Evolutionary conservation across 768 basidiomycete genomes (phyloP).

Genomic region (Phlegmacium glaucopus): DNA sequence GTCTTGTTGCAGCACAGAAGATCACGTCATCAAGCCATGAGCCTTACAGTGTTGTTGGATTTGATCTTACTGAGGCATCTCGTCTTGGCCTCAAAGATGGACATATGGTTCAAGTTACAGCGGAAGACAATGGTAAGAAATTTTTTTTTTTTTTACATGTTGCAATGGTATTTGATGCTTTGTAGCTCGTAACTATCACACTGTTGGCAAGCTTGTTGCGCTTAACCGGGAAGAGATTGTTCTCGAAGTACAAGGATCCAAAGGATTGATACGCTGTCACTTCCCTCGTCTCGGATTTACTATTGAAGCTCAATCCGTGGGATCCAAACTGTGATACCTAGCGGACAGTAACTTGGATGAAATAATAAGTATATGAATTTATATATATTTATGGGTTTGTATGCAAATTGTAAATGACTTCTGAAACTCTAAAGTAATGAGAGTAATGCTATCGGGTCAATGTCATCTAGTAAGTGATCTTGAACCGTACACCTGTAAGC

Average conservation of each 20-base stretch:
- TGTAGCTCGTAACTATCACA: conserved; percentile 38
- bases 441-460: too few relatives aligned
- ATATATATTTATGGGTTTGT: too few relatives aligned
- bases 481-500: conserved; percentile 65
- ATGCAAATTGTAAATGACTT: too few relatives aligned
- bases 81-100: conserved; percentile 37
- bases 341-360: too few relatives aligned
- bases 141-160: too few relatives aligned
- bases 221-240: conserved; percentile 47
- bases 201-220: conserved; percentile 46
- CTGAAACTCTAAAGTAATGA: too few relatives aligned
- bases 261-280: conserved; percentile 44
- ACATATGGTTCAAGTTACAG: conserved; percentile 38
- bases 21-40: conserved; percentile 37
- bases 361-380: too few relatives aligned
- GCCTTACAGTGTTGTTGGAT: conserved; percentile 38
- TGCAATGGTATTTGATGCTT: neutral
- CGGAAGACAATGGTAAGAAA: conserved; percentile 46
- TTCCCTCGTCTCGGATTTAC: conserved; percentile 48
- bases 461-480: conserved; percentile 11
- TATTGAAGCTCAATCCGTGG: conserved; percentile 13
- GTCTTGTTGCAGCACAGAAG: conserved; percentile 38
- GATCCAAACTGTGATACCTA: conserved; percentile 11
- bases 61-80: conserved; percentile 40
- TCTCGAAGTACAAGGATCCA: conserved; percentile 39